Evolutionary conservation across 352 stramenopile species (phyloP), one percentile per base, ranked within the genome.

Genomic region (Hyaloperonospora brassicae): DNA sequence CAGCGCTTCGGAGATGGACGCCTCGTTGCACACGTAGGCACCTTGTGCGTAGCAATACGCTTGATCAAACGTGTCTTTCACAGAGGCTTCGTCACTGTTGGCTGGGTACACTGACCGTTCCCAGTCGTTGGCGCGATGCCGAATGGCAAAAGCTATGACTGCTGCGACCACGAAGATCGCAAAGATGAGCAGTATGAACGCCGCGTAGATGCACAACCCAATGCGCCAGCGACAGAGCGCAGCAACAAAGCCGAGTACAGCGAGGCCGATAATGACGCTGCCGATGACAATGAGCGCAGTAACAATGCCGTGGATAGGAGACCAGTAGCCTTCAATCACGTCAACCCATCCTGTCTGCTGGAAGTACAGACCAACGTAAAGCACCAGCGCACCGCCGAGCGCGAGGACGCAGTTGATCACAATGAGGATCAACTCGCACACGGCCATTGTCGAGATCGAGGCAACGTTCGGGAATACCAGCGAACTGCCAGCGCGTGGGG

Each of bases 41-140:
- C 73, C 79, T 67, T 89, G 76, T 17, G 76, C 70, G 46, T 87
- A 87, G 65, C 79, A 90, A 48, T 88, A 88, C 24, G 59, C 67
- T 58, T 77, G 57, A 55, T 90, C 76, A 30, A 90, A 87, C 30
- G 79, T 55, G 30, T 64, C 55, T 64, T 83, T 84, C 55, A 88
- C 59, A 6, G 52, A 59, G 38, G 68, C 52, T 43, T 90, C 79
- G 30, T 73, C 55, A 24, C 45, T 59, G 41, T 57, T 70, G 22
- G 72, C 73, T n/a, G 79, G 76, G 52, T 82, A 89, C 4, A 55
- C 52, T 43, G 63, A 59, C 44, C 39, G 49, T 42, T 70, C 64
- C 77, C 77, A 90, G 51, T 79, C 61, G n/a, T 61, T 61, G 13
- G 68, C 62, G 6, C 49, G 78, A 62, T 63, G 50, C n/a, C 59